Evolutionary conservation across 768 basidiomycete genomes (phyloP).

Genomic region (Leccinum subgranulosum): DNA sequence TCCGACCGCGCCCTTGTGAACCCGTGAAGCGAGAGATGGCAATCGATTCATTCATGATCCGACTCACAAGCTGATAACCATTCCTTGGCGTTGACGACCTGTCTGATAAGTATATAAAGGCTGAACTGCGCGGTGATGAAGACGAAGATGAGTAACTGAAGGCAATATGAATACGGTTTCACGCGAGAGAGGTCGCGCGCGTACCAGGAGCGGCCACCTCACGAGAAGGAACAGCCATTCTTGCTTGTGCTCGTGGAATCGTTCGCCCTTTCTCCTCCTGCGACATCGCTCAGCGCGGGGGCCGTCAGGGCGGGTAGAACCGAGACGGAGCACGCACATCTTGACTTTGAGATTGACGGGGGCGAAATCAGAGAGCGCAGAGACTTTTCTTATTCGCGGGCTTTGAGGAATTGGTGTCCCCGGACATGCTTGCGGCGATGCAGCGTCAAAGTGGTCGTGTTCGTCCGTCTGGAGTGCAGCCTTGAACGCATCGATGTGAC

Average conservation of each 20-base stretch:
- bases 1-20: slow-evolving; percentile 74
- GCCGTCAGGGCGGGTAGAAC: neutral
- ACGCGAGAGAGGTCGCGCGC: slow-evolving; percentile 16
- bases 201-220: slow-evolving; percentile 83
- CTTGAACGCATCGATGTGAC: slow-evolving; percentile 74
- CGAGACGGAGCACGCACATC: slow-evolving; percentile 41
- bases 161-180: slow-evolving; percentile 4
- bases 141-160: slow-evolving; percentile 76
- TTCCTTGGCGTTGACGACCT: slow-evolving; percentile 93
- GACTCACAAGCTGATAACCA: slow-evolving; percentile 82
- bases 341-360: slow-evolving; percentile 85
- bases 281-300: neutral
- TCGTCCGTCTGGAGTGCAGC: slow-evolving; percentile 70
- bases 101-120: slow-evolving; percentile 82
- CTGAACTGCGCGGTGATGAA: slow-evolving; percentile 86
- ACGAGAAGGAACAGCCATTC: slow-evolving; percentile 77
- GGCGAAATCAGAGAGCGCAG: slow-evolving; percentile 84
- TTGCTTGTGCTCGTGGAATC: slow-evolving; percentile 44
- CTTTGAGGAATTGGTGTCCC: slow-evolving; percentile 27
- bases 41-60: neutral
- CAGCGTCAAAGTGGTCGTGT: slow-evolving; percentile 17
- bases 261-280: slow-evolving; percentile 36
- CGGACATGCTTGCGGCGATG: slow-evolving; percentile 22
- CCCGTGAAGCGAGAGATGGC: neutral
- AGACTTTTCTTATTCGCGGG: slow-evolving; percentile 70